These are phyloP conservation scores for Chytriomyces sp. DNA, from an alignment of 192 early-diverging fungal genomes.

Conservation along the genomic window DNA sequence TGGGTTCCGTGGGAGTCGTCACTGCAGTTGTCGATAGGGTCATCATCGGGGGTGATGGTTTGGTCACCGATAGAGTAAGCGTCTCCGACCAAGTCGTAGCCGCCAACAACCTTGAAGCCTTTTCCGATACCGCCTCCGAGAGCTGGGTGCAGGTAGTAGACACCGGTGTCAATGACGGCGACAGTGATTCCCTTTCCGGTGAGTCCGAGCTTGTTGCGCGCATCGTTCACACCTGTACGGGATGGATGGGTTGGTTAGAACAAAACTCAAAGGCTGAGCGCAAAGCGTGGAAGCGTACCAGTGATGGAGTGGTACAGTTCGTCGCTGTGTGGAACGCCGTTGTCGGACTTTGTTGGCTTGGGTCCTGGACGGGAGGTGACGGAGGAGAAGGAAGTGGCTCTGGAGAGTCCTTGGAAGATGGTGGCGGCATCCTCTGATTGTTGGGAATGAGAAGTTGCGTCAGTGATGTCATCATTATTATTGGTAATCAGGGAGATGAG, in stretches of 20 bases:
- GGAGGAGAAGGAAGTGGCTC: no score
- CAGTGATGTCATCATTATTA: no score
- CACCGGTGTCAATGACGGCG: conserved; percentile 57
- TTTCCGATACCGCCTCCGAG: conserved; percentile 51
- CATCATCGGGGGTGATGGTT: conserved; percentile 38
- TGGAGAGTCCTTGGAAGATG: no score
- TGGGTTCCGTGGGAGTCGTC: conserved; percentile 55
- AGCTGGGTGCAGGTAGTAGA: conserved; percentile 59
- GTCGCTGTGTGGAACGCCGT: not conserved
- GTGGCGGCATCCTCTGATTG: no score
- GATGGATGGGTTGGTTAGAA: not conserved
- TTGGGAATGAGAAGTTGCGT: no score
- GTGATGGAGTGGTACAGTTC: not conserved
- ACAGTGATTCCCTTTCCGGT: conserved; percentile 58
- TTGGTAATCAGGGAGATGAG: no score
- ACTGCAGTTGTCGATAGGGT: conserved; percentile 54
- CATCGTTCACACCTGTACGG: conserved; percentile 40
- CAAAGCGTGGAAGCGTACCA: not conserved
- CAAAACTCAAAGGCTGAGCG: no score
- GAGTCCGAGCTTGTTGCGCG: conserved; percentile 34
- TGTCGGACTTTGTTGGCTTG: not conserved
- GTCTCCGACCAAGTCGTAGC: conserved; percentile 55
- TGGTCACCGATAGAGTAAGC: conserved; percentile 28
- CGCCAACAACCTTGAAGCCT: conserved; percentile 43
- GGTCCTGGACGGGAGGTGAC: not conserved